Percentiles rank a stretch among this genome's conserved stretches.
Evolutionary conservation across 768 basidiomycete species (phyloP).

Genomic region (Lentinus tigrinus): DNA sequence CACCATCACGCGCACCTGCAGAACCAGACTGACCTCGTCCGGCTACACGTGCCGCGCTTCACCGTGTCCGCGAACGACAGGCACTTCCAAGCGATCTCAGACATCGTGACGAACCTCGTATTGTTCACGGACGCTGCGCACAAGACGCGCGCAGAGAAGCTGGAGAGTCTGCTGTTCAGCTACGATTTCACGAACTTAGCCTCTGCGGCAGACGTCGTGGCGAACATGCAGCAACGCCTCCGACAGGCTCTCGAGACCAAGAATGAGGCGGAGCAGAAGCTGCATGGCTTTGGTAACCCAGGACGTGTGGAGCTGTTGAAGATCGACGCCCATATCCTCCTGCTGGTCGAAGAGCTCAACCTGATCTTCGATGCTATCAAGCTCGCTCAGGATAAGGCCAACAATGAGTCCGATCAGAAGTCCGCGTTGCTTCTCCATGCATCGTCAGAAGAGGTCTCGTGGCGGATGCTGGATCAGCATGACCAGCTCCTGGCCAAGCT

Average conservation of each 20-base stretch:
- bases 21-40: constrained; percentile 74
- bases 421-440: constrained; percentile 81
- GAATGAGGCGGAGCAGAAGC: constrained; percentile 39
- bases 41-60: constrained; percentile 80
- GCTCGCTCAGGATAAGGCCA: constrained; percentile 73
- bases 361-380: constrained; percentile 86
- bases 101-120: constrained; percentile 81
- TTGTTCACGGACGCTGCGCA: constrained; percentile 89
- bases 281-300: constrained; percentile 40
- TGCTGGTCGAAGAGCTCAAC: constrained; percentile 76
- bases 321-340: constrained; percentile 69
- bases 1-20: constrained; percentile 50
- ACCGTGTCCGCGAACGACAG: constrained; percentile 81
- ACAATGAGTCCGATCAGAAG: constrained; percentile 66
- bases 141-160: constrained; percentile 69
- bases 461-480: constrained; percentile 82
- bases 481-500: constrained; percentile 80
- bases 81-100: constrained; percentile 83
- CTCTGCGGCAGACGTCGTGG: constrained; percentile 70
- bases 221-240: constrained; percentile 70
- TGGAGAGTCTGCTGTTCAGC: constrained; percentile 81
- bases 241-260: constrained; percentile 59
- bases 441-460: constrained; percentile 83
- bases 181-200: constrained; percentile 83
- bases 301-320: constrained; percentile 58